phyloP scores from a whole-genome alignment of 1,284 basidiomycete species.

The Ceratobasidium sp. region DNA sequence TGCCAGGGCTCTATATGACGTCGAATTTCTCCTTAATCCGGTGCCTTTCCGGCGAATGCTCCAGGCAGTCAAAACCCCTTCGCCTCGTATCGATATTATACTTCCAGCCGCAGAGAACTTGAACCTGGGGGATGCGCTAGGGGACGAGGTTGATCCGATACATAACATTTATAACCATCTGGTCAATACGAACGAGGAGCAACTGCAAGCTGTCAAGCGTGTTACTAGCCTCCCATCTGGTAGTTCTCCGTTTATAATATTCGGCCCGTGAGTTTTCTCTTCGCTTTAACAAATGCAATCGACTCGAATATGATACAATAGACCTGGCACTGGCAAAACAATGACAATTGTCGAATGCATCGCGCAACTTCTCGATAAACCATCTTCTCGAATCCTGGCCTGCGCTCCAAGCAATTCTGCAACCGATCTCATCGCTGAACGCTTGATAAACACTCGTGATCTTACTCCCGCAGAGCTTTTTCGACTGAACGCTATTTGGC shows the following conservation, averaged over 20 bases:
- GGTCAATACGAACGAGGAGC: slow-evolving; percentile 59
- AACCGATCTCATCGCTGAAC: slow-evolving; percentile 63
- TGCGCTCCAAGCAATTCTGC: slow-evolving; percentile 71
- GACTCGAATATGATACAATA: slow-evolving; percentile 46
- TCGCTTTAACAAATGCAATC: too few relatives aligned
- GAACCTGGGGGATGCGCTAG: neutral
- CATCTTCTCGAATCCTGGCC: slow-evolving; percentile 60
- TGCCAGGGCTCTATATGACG: slow-evolving; percentile 52
- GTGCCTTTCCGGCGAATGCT: slow-evolving; percentile 62
- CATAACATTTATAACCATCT: slow-evolving; percentile 54
- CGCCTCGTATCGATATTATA: slow-evolving; percentile 53
- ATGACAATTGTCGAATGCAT: slow-evolving; percentile 72
- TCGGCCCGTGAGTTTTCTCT: slow-evolving; percentile 64
- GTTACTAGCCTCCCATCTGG: slow-evolving; percentile 57
- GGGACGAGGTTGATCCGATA: slow-evolving; percentile 3
- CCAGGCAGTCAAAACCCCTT: slow-evolving; percentile 59
- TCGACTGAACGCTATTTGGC: slow-evolving; percentile 61
- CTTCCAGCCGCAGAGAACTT: slow-evolving; percentile 54
- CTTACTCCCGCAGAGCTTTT: slow-evolving; percentile 58
- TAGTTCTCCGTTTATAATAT: slow-evolving; percentile 64
- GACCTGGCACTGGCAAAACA: slow-evolving; percentile 73
- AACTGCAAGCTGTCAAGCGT: slow-evolving; percentile 60
- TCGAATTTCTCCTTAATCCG: slow-evolving; percentile 64
- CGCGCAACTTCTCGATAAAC: slow-evolving; percentile 59
- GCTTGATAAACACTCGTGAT: slow-evolving; percentile 50